Evolutionary conservation across 805 yeast species (phyloP).

Genomic region (Wickerhamomyces alni): DNA sequence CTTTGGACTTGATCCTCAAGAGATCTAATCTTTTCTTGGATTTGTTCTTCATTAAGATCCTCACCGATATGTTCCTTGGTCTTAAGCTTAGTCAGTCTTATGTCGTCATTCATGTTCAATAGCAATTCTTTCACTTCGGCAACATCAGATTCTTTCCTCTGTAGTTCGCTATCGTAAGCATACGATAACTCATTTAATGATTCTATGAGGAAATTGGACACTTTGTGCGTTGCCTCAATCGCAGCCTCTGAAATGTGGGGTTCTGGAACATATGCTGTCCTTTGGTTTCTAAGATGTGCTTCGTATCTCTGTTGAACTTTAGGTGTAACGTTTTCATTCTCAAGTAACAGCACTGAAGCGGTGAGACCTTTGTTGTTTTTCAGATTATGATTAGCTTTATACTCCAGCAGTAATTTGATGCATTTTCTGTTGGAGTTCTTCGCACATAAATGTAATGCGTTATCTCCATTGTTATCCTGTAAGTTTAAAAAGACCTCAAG

Average conservation of each 20-base stretch:
- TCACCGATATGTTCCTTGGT: conserved; percentile 20
- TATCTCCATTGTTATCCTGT: conserved; percentile 72
- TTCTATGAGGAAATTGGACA: conserved; percentile 45
- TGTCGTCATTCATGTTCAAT: conserved; percentile 34
- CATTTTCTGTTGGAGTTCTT: conserved; percentile 49
- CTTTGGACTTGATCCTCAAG: conserved; percentile 16
- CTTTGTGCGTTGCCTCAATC: conserved; percentile 43
- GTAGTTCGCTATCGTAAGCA: conserved; percentile 51
- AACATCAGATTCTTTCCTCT: conserved; percentile 47
- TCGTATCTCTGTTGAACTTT: conserved; percentile 19
- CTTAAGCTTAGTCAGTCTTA: conserved; percentile 25
- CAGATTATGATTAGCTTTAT: conserved; percentile 40
- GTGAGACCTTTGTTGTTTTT: conserved; percentile 28
- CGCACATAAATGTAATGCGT: conserved; percentile 71
- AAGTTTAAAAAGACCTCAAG: conserved; percentile 54
- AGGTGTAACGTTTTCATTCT: conserved; percentile 19
- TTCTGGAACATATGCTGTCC: conserved; percentile 5
- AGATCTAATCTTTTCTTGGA: conserved; percentile 5
- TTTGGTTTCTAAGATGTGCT: conserved; percentile 14
- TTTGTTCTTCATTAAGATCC: conserved; percentile 8
- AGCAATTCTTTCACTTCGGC: conserved; percentile 41
- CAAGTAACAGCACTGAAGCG: conserved; percentile 23
- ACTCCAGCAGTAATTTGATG: conserved; percentile 41
- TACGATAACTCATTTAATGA: conserved; percentile 40
- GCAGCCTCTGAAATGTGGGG: conserved; percentile 51